A percentile compares a stretch with the other conserved stretches of the same genome.
Evolutionary conservation across 164 flowering plant species (phyloP).

Genomic region (Sextonia rubra): DNA sequence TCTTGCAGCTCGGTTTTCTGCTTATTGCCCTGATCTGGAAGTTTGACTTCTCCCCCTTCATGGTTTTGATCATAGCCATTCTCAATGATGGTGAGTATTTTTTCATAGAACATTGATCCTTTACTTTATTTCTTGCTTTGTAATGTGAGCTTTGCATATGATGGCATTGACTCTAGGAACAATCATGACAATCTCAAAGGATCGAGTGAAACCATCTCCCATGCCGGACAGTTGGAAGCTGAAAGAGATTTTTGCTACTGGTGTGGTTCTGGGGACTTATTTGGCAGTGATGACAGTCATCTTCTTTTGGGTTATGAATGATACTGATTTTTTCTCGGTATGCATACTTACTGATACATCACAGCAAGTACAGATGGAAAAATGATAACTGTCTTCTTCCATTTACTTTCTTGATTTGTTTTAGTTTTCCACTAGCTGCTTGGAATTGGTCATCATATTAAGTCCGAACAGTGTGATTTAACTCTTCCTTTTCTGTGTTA

Average conservation of each 20-base stretch:
- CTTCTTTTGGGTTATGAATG: conserved; percentile 81
- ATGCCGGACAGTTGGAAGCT: conserved; percentile 96
- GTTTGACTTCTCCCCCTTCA: conserved; percentile 89
- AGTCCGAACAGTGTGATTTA: not conserved
- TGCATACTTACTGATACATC: not conserved
- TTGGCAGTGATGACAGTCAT: conserved; percentile 84
- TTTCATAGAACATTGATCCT: not conserved
- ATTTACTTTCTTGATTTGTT: not conserved
- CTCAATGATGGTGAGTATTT: conserved; percentile 72
- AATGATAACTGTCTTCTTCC: not conserved
- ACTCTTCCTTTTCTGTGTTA: conserved; percentile 21
- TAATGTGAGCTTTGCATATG: not conserved
- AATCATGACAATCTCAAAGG: conserved; percentile 97
- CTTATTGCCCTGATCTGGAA: conserved; percentile 90
- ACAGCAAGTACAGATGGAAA: not conserved
- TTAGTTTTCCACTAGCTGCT: not conserved
- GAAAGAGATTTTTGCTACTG: conserved; percentile 90
- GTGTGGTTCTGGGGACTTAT: conserved; percentile 85
- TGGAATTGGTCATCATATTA: too few relatives aligned
- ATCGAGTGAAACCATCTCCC: conserved; percentile 94
- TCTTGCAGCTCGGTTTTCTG: conserved; percentile 82
- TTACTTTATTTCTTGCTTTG: not conserved
- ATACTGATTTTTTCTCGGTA: conserved; percentile 79
- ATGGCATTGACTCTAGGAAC: conserved; percentile 47
- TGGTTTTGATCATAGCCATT: conserved; percentile 96